Conservation (phyloP, 768 basidiomycete species). For the Tylopilus vinaceipallidus region DNA sequence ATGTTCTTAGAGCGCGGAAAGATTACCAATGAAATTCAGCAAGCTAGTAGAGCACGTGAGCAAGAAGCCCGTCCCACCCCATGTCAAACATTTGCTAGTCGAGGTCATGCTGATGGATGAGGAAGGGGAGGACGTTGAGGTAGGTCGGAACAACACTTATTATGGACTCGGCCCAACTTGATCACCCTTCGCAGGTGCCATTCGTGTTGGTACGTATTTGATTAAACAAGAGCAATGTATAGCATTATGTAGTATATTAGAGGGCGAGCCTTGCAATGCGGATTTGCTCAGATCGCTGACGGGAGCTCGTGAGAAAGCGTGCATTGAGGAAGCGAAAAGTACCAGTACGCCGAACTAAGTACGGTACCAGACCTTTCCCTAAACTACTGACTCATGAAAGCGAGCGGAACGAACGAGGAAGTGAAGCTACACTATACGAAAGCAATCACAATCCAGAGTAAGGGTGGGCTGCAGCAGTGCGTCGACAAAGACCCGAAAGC, state of each 20-base stretch:
- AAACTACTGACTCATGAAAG: constrained; percentile 45
- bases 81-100: constrained; percentile 81
- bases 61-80: constrained; percentile 87
- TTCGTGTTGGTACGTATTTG: constrained; percentile 76
- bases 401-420: constrained; percentile 22
- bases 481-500: constrained; percentile 10
- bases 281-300: no score
- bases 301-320: background rate
- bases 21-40: constrained; percentile 86
- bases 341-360: no score
- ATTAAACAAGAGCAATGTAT: constrained; percentile 10
- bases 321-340: no score
- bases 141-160: constrained; percentile 30
- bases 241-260: constrained; percentile 11
- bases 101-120: constrained; percentile 95
- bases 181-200: constrained; percentile 53
- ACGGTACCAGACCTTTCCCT: constrained; percentile 10
- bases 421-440: constrained; percentile 21
- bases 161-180: background rate
- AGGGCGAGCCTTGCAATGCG: background rate
- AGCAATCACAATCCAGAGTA: constrained; percentile 21
- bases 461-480: constrained; percentile 1
- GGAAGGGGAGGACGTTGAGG: constrained; percentile 94
- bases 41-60: constrained; percentile 90
- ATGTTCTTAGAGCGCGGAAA: constrained; percentile 74